phyloP scores from a whole-genome alignment of 495 filamentous ascomycete genomes.

The Cudoniella acicularis region DNA sequence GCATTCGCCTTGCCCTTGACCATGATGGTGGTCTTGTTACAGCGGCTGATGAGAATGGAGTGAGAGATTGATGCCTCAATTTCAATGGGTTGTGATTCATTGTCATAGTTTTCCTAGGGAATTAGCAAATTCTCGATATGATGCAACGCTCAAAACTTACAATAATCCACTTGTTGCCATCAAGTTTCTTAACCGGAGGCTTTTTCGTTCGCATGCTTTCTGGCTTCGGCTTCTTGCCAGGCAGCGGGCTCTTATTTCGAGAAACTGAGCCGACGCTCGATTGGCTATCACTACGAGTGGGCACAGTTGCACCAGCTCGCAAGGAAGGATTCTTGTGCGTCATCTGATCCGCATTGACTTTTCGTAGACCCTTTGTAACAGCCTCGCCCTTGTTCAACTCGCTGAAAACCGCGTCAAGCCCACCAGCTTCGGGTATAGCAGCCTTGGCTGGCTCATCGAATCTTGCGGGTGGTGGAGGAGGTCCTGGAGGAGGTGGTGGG shows the following conservation, averaged over 20 bases:
- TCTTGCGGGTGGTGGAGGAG: constrained; percentile 58
- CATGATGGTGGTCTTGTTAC: constrained; percentile 85
- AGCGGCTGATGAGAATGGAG: constrained; percentile 86
- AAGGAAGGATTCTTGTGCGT: constrained; percentile 98
- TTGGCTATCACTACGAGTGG: constrained; percentile 52
- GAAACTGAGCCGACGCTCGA: constrained; percentile 37
- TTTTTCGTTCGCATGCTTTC: constrained; percentile 92
- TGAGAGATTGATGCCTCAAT: constrained; percentile 78
- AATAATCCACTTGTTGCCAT: constrained; percentile 93
- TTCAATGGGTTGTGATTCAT: constrained; percentile 61
- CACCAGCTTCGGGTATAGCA: constrained; percentile 36
- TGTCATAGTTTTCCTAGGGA: constrained; percentile 81
- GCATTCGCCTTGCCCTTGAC: constrained; percentile 91
- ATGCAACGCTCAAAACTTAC: constrained; percentile 34
- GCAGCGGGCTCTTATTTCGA: constrained; percentile 76
- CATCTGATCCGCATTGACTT: constrained; percentile 92
- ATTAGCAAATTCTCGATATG: constrained; percentile 1
- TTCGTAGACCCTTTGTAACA: constrained; percentile 82
- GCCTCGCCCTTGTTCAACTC: constrained; percentile 83
- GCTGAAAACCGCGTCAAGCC: constrained; percentile 82
- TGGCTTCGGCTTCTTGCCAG: constrained; percentile 89
- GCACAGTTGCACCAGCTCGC: constrained; percentile 66
- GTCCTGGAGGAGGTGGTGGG: constrained; percentile 70
- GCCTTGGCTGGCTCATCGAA: constrained; percentile 43
- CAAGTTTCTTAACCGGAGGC: constrained; percentile 84